A percentile compares a stretch with the other conserved stretches of the same genome.
phyloP scores from a whole-genome alignment of 352 stramenopile species.

The Phytophthora fragariaefolia region DNA sequence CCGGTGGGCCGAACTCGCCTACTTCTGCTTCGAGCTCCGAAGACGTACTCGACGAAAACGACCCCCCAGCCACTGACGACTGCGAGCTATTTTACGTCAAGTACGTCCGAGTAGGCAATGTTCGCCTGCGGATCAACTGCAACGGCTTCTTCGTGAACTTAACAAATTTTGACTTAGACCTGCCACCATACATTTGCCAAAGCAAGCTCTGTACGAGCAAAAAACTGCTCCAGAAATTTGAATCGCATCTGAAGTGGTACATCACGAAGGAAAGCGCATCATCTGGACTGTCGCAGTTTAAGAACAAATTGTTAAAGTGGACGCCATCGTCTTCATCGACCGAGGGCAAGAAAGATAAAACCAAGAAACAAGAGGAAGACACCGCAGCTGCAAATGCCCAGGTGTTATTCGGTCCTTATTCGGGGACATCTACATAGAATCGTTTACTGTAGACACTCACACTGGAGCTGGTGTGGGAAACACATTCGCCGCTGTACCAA shows the following conservation, averaged over 20 bases:
- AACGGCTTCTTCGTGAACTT: slow-evolving; percentile 89
- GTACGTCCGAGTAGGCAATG: slow-evolving; percentile 83
- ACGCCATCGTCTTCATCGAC: slow-evolving; percentile 46
- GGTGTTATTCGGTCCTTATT: slow-evolving; percentile 83
- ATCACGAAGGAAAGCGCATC: slow-evolving; percentile 85
- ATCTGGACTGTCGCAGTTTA: slow-evolving; percentile 84
- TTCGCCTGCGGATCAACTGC: slow-evolving; percentile 83
- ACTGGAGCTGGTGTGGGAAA: background rate
- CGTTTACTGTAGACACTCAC: slow-evolving; percentile 2
- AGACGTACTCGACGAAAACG: slow-evolving; percentile 51
- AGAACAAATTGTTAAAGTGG: slow-evolving; percentile 88
- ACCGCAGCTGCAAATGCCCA: slow-evolving; percentile 66
- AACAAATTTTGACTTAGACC: slow-evolving; percentile 78
- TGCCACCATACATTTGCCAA: slow-evolving; percentile 82
- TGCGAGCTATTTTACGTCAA: slow-evolving; percentile 89
- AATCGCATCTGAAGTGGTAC: slow-evolving; percentile 85
- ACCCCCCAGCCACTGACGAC: slow-evolving; percentile 51
- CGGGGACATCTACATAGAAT: slow-evolving; percentile 39
- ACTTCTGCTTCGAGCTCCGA: slow-evolving; percentile 18
- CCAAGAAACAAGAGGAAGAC: slow-evolving; percentile 64
- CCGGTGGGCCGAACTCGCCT: slow-evolving; percentile 20
- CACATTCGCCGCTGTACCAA: background rate
- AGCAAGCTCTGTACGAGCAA: slow-evolving; percentile 85
- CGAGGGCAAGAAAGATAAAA: slow-evolving; percentile 70
- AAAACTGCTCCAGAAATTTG: slow-evolving; percentile 84